Conservation (phyloP, 495 filamentous ascomycete species). For the Schizothecium vesticola region DNA sequence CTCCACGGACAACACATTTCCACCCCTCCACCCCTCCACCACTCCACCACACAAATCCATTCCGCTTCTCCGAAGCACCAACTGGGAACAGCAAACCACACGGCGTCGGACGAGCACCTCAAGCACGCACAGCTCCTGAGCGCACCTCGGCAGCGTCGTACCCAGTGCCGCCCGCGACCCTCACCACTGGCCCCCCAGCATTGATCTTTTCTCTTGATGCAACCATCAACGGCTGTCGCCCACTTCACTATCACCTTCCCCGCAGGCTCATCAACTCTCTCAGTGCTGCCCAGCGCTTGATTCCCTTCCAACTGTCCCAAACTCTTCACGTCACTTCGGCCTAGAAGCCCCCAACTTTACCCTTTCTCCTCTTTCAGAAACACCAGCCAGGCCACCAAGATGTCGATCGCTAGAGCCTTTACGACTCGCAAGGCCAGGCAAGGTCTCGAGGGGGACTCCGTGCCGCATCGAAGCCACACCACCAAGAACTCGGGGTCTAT, state of each 20-base stretch:
- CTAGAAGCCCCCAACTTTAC: background rate
- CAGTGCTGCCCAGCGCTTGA: background rate
- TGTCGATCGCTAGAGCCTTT: constrained; percentile 63
- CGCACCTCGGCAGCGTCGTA: constrained; percentile 2
- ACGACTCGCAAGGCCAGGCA: constrained; percentile 51
- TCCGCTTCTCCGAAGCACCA: background rate
- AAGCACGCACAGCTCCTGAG: background rate
- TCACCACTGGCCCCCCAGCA: background rate
- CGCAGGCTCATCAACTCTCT: background rate
- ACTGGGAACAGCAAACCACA: background rate
- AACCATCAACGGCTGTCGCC: background rate
- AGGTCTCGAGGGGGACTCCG: constrained; percentile 27
- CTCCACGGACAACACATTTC: background rate
- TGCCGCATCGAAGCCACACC: constrained; percentile 44
- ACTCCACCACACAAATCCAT: background rate
- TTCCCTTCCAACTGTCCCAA: background rate
- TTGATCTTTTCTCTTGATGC: background rate
- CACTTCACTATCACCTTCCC: background rate
- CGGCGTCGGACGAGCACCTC: background rate
- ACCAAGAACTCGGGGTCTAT: constrained; percentile 37
- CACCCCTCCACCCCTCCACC: background rate
- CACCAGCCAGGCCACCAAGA: constrained; percentile 21
- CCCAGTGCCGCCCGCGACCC: background rate
- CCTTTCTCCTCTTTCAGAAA: background rate
- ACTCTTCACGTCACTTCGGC: background rate